Evolutionary conservation across 805 yeast genomes (phyloP).

Genomic region (Nakazawaea peltata): DNA sequence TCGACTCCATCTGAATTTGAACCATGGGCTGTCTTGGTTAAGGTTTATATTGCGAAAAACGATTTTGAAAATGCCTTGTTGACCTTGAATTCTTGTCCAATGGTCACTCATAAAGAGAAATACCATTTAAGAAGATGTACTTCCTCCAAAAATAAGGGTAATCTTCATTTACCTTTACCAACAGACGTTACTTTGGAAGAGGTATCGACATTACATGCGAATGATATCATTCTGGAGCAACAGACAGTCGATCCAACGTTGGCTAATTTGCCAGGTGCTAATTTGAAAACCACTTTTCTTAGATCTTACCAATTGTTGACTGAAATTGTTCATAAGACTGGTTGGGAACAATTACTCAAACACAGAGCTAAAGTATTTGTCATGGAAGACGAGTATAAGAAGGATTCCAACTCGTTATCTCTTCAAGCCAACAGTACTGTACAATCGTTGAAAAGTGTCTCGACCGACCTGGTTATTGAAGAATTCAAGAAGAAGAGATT

Average conservation of each 20-base stretch:
- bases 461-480: conserved; percentile 13
- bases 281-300: conserved; percentile 50
- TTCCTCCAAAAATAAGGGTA: conserved; percentile 36
- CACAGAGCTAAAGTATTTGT: conserved; percentile 58
- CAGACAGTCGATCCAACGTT: conserved; percentile 54
- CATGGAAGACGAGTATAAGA: conserved; percentile 57
- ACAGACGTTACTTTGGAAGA: conserved; percentile 64
- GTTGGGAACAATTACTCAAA: conserved; percentile 63
- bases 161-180: conserved; percentile 70
- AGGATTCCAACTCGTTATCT: conserved; percentile 14
- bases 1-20: conserved; percentile 68
- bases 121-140: conserved; percentile 54
- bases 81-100: conserved; percentile 73
- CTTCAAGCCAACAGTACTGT: conserved; percentile 10
- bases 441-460: conserved; percentile 9
- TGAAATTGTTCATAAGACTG: conserved; percentile 54
- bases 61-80: conserved; percentile 67
- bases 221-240: conserved; percentile 60
- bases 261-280: conserved; percentile 59
- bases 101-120: conserved; percentile 67
- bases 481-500: conserved; percentile 57
- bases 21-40: conserved; percentile 65
- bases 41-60: conserved; percentile 51
- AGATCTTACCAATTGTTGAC: conserved; percentile 55
- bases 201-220: conserved; percentile 59